Evolutionary conservation across 176 grass and related monocot genomes (phyloP).

Genomic region (Cocos nucifera): DNA sequence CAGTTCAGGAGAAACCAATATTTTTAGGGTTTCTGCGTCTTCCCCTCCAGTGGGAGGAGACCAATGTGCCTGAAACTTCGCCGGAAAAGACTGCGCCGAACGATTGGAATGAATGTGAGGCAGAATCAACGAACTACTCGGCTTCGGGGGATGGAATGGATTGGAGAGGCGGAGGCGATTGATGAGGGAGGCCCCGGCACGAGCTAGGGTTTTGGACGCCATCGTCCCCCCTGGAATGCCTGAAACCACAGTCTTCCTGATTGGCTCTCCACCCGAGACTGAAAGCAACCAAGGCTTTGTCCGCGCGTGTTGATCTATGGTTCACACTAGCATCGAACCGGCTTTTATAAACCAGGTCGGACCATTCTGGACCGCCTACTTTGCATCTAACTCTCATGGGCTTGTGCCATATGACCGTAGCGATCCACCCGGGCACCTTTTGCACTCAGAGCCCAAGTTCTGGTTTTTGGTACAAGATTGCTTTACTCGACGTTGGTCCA

Average conservation of each 20-base stretch:
- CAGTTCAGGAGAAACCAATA: background rate
- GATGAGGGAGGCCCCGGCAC: conserved; percentile 53
- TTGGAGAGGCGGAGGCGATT: conserved; percentile 39
- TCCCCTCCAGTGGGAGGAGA: conserved; percentile 18
- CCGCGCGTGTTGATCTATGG: too few species aligned
- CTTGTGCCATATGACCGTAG: too few species aligned
- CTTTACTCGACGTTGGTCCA: too few species aligned
- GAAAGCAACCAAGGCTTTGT: background rate
- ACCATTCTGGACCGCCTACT: too few species aligned
- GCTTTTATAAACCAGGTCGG: too few species aligned
- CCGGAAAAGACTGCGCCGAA: conserved; percentile 25
- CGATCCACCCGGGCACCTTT: too few species aligned
- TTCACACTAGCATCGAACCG: too few species aligned
- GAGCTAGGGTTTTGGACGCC: conserved; percentile 56
- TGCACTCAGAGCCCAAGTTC: too few species aligned
- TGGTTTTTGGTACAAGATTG: too few species aligned
- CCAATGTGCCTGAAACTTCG: conserved; percentile 21
- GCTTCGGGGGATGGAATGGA: background rate
- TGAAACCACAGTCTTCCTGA: conserved; percentile 43
- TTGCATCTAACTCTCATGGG: too few species aligned
- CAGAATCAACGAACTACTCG: background rate
- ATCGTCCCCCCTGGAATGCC: conserved; percentile 21
- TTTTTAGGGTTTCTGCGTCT: conserved; percentile 35
- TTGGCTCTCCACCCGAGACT: too few species aligned
- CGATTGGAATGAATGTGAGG: conserved; percentile 14